Conservation (phyloP, 768 basidiomycete genomes). For the Agrocybe pediades region DNA sequence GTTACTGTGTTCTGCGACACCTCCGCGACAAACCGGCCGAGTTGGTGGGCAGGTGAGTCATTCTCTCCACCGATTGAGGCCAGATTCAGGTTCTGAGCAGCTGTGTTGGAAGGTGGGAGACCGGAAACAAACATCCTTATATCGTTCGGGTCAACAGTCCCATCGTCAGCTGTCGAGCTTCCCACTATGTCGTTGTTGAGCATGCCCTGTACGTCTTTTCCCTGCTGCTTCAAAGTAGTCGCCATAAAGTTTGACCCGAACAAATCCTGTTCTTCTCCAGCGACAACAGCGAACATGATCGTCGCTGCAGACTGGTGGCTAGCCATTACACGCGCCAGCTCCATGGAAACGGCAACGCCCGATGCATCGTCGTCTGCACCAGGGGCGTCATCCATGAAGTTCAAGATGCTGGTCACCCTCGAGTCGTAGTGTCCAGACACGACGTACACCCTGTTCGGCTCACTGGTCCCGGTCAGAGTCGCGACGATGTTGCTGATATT, state of each 20-base stretch:
- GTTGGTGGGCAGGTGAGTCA: conserved; percentile 53
- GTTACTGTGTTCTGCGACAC: conserved; percentile 48
- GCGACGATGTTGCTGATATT: conserved; percentile 54
- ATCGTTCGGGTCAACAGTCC: conserved; percentile 44
- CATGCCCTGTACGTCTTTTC: conserved; percentile 58
- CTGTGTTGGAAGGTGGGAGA: conserved; percentile 46
- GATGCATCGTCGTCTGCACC: conserved; percentile 58
- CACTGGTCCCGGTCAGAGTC: conserved; percentile 48
- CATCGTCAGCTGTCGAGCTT: conserved; percentile 49
- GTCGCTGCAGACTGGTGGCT: conserved; percentile 47
- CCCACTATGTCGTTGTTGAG: conserved; percentile 61
- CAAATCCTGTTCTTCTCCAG: conserved; percentile 55
- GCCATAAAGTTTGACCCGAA: conserved; percentile 52
- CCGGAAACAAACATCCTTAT: conserved; percentile 56
- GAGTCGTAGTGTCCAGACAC: conserved; percentile 60
- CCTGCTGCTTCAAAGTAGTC: conserved; percentile 38
- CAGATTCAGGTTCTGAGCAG: conserved; percentile 32
- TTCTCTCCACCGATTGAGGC: conserved; percentile 55
- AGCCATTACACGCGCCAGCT: conserved; percentile 54
- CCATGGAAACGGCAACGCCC: conserved; percentile 55
- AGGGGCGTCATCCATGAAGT: conserved; percentile 47
- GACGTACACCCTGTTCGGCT: conserved; percentile 52
- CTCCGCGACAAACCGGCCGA: conserved; percentile 52
- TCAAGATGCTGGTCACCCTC: conserved; percentile 37
- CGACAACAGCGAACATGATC: conserved; percentile 53